Evolutionary conservation across 306 rosid genomes (phyloP).

Genomic region (Mucuna pruriens): DNA sequence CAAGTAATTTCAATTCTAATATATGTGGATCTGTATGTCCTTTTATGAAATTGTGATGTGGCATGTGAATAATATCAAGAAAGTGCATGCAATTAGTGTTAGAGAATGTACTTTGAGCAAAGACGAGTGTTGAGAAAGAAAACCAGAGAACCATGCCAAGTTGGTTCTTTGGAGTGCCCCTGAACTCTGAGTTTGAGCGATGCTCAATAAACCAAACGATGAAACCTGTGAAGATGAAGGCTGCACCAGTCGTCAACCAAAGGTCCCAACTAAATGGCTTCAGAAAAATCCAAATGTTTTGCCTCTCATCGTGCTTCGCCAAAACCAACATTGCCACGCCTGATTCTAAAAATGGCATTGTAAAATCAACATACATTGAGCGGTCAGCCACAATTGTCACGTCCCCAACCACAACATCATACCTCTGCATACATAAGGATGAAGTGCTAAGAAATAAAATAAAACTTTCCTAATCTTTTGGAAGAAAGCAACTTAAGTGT

Average conservation of each 20-base stretch:
- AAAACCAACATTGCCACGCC: slow-evolving; percentile 51
- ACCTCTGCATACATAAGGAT: background rate
- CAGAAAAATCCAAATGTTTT: slow-evolving; percentile 53
- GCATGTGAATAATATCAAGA: background rate
- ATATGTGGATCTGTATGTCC: too few relatives aligned
- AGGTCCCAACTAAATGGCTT: slow-evolving; percentile 50
- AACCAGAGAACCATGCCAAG: background rate
- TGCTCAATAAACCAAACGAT: background rate
- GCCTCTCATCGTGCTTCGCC: slow-evolving; percentile 23
- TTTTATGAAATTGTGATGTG: background rate
- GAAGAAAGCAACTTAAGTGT: background rate
- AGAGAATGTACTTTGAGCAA: background rate
- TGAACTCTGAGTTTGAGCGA: background rate
- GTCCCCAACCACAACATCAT: slow-evolving; percentile 55
- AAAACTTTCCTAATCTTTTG: background rate
- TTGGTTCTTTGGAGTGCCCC: slow-evolving; percentile 1
- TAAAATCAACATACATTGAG: slow-evolving; percentile 48
- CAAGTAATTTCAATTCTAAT: too few relatives aligned
- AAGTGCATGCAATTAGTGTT: background rate
- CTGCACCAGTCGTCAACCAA: slow-evolving; percentile 44
- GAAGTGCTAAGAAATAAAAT: background rate
- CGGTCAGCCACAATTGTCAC: slow-evolving; percentile 48
- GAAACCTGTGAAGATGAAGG: background rate
- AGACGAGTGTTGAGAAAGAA: background rate
- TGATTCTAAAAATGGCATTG: slow-evolving; percentile 49